Conservation (phyloP, 1,284 basidiomycete genomes). For the Trichosporon coremiiforme region DNA sequence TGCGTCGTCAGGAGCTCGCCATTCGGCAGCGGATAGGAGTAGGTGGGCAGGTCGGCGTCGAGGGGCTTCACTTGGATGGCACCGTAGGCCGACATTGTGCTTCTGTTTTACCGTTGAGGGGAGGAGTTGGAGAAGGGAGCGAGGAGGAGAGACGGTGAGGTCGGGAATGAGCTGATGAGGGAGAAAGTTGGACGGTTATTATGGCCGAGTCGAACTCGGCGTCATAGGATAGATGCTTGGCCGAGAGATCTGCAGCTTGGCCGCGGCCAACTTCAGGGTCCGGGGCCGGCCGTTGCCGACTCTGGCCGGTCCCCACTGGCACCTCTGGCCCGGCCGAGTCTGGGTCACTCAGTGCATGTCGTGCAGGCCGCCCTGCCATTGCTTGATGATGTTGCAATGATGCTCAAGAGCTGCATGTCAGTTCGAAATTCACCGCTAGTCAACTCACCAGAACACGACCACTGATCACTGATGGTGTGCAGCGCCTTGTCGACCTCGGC, state of each 20-base stretch:
- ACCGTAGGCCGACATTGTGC: slow-evolving; percentile 58
- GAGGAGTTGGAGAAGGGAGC: not conserved
- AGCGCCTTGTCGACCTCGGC: slow-evolving; percentile 20
- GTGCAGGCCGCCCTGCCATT: not conserved
- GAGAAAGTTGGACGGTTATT: not conserved
- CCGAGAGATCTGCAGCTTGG: slow-evolving; percentile 9
- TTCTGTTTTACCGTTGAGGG: not conserved
- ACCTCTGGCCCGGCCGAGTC: not conserved
- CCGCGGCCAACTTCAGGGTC: slow-evolving; percentile 13
- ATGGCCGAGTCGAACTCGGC: not conserved
- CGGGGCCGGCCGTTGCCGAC: not conserved
- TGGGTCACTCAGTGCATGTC: not conserved
- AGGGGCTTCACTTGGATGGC: slow-evolving; percentile 50
- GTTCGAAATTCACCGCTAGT: not conserved
- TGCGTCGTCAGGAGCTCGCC: slow-evolving; percentile 60
- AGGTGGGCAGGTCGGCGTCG: slow-evolving; percentile 53
- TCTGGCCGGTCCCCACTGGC: not conserved
- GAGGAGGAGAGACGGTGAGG: not conserved
- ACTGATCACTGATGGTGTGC: slow-evolving; percentile 11
- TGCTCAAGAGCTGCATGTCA: slow-evolving; percentile 23
- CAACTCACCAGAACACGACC: slow-evolving; percentile 25
- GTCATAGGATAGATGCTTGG: slow-evolving; percentile 7
- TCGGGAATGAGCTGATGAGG: not conserved
- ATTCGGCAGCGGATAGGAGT: slow-evolving; percentile 43
- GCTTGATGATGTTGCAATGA: slow-evolving; percentile 1